Conservation (phyloP, 768 basidiomycete species). For the Goffeauzyma gilvescens region DNA sequence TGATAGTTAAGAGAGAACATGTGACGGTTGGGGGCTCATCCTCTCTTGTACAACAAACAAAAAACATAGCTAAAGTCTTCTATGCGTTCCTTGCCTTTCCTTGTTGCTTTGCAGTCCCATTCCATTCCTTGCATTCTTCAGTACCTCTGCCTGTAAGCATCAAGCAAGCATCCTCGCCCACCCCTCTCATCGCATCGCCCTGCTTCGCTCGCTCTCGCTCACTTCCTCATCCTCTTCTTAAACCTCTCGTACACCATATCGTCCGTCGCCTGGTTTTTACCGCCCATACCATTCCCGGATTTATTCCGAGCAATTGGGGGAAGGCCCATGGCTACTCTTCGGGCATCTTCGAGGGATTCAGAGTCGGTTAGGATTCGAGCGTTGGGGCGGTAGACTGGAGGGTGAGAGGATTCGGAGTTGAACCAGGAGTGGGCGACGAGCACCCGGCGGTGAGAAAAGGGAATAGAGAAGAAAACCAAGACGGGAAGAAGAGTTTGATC, state of each 20-base stretch:
- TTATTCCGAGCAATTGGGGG: slow-evolving; percentile 40
- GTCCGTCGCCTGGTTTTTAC: no score
- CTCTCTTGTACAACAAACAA: no score
- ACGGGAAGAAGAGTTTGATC: no score
- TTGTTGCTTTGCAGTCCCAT: no score
- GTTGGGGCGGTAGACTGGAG: slow-evolving; percentile 64
- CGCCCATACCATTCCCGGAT: slow-evolving; percentile 46
- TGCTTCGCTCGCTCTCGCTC: slow-evolving; percentile 2
- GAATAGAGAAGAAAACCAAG: background rate
- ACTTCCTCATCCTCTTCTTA: slow-evolving; percentile 89
- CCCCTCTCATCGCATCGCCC: background rate
- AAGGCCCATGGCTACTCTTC: slow-evolving; percentile 66
- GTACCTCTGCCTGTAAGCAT: no score
- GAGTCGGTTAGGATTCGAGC: slow-evolving; percentile 67
- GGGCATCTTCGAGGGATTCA: slow-evolving; percentile 67
- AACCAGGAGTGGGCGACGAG: background rate
- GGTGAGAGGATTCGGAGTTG: background rate
- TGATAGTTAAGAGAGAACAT: no score
- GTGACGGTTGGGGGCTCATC: no score
- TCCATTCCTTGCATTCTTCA: no score
- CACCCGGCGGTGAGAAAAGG: background rate
- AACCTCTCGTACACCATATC: slow-evolving; percentile 80
- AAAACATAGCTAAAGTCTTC: no score
- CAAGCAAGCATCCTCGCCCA: background rate
- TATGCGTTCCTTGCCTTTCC: no score